Evolutionary conservation across 805 yeast species (phyloP).

Genomic region (Vanderwaltozyma polyspora): DNA sequence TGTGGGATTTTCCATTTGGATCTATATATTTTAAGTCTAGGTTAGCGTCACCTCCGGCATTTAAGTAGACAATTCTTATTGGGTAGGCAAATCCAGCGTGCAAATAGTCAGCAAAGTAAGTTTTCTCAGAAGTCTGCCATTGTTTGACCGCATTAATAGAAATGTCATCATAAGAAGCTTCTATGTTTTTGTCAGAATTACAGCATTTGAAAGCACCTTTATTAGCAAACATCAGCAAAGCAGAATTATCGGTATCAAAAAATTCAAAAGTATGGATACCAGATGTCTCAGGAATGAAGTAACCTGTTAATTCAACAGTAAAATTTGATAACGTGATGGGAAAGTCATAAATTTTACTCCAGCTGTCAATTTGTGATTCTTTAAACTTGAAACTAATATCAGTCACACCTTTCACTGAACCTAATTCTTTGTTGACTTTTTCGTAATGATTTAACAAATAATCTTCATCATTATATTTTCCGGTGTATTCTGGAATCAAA

Average conservation of each 20-base stretch:
- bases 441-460: conserved; percentile 1
- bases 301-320: conserved; percentile 21
- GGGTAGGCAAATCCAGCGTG: conserved; percentile 11
- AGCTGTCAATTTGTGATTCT: not conserved
- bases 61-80: conserved; percentile 11
- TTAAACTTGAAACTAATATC: conserved; percentile 1
- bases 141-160: conserved; percentile 2
- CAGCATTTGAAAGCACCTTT: conserved; percentile 29
- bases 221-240: conserved; percentile 22
- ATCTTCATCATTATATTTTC: not conserved
- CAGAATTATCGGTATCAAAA: conserved; percentile 24
- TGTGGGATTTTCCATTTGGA: conserved; percentile 1
- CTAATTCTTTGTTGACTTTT: conserved; percentile 1
- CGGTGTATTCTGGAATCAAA: conserved; percentile 1
- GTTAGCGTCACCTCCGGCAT: conserved; percentile 3
- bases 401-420: not conserved
- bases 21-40: conserved; percentile 1
- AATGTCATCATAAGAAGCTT: conserved; percentile 1
- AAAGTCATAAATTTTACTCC: conserved; percentile 9
- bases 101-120: conserved; percentile 2
- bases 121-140: conserved; percentile 2
- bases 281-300: conserved; percentile 18
- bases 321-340: conserved; percentile 11
- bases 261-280: conserved; percentile 24
- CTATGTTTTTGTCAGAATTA: conserved; percentile 7